Conservation (phyloP, 768 basidiomycete genomes). For the Suillus fuscotomentosus region DNA sequence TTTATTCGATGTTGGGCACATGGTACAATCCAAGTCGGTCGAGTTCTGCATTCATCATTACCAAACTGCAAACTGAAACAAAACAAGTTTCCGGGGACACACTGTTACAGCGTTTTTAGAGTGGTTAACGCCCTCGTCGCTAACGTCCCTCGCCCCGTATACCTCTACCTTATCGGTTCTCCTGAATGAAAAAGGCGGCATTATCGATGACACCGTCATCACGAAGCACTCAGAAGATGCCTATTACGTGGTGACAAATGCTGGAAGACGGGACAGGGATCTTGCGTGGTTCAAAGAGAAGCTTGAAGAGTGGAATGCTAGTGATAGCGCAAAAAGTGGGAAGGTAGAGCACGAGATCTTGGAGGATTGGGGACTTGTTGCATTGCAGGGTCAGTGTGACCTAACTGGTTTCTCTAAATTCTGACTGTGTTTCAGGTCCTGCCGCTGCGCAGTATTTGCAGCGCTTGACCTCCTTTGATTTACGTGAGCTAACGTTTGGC, state of each 20-base stretch:
- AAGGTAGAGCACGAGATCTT: conserved; percentile 80
- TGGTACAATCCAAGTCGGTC: conserved; percentile 88
- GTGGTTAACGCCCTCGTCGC: conserved; percentile 85
- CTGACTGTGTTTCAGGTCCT: conserved; percentile 53
- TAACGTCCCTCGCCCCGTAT: conserved; percentile 65
- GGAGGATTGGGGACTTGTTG: conserved; percentile 84
- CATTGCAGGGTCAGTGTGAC: conserved; percentile 70
- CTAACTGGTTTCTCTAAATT: neutral
- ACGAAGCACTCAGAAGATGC: conserved; percentile 77
- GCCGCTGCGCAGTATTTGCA: conserved; percentile 81
- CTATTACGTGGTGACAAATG: conserved; percentile 97
- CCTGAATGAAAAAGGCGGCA: conserved; percentile 87
- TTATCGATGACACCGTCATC: conserved; percentile 94
- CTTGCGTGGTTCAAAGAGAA: conserved; percentile 71
- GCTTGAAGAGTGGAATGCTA: conserved; percentile 76
- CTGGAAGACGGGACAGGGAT: conserved; percentile 81
- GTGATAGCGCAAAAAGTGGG: conserved; percentile 45
- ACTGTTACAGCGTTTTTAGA: conserved; percentile 80
- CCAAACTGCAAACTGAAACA: neutral
- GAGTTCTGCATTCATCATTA: neutral
- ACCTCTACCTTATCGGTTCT: conserved; percentile 86
- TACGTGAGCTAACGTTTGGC: conserved; percentile 78
- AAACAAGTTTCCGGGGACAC: conserved; percentile 72
- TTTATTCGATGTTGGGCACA: conserved; percentile 97
- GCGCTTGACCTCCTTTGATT: conserved; percentile 68